Conservation (phyloP, 306 rosid genomes). For the Cucumis melo region DNA sequence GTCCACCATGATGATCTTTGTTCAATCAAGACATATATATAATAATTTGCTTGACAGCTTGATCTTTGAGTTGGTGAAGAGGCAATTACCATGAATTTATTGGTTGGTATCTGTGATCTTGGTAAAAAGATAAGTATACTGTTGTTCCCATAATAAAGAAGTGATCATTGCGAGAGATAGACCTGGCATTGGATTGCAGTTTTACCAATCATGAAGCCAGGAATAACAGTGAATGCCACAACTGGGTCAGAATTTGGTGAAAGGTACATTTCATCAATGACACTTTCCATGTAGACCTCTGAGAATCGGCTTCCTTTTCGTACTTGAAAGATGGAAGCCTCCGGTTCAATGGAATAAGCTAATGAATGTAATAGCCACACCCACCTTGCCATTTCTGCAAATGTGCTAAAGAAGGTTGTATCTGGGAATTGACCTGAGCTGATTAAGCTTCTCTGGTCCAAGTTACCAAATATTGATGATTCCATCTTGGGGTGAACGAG, state of each 20-base stretch:
- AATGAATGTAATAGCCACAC: conserved; percentile 78
- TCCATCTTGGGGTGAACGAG: conserved; percentile 82
- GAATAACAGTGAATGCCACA: conserved; percentile 71
- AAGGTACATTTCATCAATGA: conserved; percentile 48
- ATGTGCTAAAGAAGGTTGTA: conserved; percentile 38
- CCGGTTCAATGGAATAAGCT: conserved; percentile 59
- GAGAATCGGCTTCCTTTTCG: conserved; percentile 64
- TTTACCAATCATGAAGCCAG: conserved; percentile 77
- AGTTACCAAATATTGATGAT: conserved; percentile 46
- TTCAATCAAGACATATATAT: not conserved
- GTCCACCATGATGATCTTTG: not conserved
- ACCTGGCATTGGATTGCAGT: conserved; percentile 71
- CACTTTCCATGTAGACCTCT: conserved; percentile 88
- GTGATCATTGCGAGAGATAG: conserved; percentile 41
- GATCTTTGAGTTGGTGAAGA: not conserved
- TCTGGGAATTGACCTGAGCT: conserved; percentile 50
- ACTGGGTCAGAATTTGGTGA: conserved; percentile 37
- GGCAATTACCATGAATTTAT: not conserved
- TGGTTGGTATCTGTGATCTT: not conserved
- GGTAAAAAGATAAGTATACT: conserved; percentile 11
- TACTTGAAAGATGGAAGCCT: conserved; percentile 63
- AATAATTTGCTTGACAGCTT: not conserved
- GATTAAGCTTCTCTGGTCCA: conserved; percentile 46
- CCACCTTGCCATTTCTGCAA: conserved; percentile 79
- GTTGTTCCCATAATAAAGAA: conserved; percentile 14